These are phyloP conservation scores for Arctium minus DNA, from an alignment of 129 eudicot genomes.

Conservation along the genomic window DNA sequence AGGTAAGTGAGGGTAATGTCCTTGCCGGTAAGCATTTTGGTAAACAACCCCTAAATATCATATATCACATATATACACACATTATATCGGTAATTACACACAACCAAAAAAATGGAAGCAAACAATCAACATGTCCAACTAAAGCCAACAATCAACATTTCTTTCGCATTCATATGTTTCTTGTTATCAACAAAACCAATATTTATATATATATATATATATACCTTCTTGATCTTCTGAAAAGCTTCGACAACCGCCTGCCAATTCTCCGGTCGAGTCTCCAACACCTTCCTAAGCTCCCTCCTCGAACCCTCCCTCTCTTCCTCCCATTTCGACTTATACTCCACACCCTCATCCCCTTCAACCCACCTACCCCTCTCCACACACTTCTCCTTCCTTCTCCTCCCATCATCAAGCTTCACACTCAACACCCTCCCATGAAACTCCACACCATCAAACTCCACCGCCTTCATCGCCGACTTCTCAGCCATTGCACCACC, in stretches of 20 bases:
- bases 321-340: slow-evolving; percentile 79
- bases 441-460: slow-evolving; percentile 93
- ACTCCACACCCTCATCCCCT: slow-evolving; percentile 48
- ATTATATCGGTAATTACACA: not conserved
- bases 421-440: slow-evolving; percentile 84
- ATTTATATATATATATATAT: slow-evolving; percentile 26
- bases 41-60: not conserved
- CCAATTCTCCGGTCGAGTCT: slow-evolving; percentile 79
- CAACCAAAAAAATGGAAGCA: too few species aligned
- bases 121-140: not conserved
- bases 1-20: too few species aligned
- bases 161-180: not conserved
- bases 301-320: slow-evolving; percentile 58
- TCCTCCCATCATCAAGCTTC: slow-evolving; percentile 85
- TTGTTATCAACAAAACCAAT: not conserved
- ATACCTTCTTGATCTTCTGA: slow-evolving; percentile 89
- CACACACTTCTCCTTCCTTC: slow-evolving; percentile 48
- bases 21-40: too few species aligned
- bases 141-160: not conserved
- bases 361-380: slow-evolving; percentile 69
- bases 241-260: slow-evolving; percentile 87
- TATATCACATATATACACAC: not conserved
- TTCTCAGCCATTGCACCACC: slow-evolving; percentile 59
- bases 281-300: slow-evolving; percentile 59
- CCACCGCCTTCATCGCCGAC: slow-evolving; percentile 81